Evolutionary conservation across 169 alveolate species (phyloP).

Genomic region (Miamiensis avidus): DNA sequence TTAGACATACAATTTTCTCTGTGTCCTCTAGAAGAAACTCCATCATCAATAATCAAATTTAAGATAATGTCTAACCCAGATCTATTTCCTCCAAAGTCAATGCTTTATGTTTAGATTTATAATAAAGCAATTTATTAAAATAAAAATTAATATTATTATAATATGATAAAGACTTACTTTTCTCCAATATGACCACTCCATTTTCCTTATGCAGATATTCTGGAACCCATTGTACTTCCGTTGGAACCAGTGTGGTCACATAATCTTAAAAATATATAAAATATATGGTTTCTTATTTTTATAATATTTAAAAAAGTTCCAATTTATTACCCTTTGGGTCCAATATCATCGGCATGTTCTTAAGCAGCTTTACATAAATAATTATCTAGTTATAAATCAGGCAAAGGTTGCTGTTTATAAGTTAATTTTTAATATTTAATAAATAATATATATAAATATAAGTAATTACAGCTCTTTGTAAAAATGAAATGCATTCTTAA

Average conservation of each 20-base stretch:
- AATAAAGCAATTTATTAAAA: too few relatives aligned
- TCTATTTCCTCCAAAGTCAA: constrained; percentile 57
- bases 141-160: too few relatives aligned
- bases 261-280: background rate
- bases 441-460: too few relatives aligned
- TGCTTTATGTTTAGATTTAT: background rate
- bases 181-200: constrained; percentile 80
- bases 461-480: background rate
- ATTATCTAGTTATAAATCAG: constrained; percentile 50
- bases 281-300: background rate
- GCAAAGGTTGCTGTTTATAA: constrained; percentile 27
- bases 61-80: constrained; percentile 50
- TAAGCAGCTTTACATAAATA: constrained; percentile 52
- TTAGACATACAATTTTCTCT: constrained; percentile 51
- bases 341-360: constrained; percentile 82
- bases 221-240: constrained; percentile 59
- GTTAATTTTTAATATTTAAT: too few relatives aligned
- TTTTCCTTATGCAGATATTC: constrained; percentile 72
- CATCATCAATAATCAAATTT: constrained; percentile 58
- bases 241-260: constrained; percentile 55
- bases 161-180: constrained; percentile 32
- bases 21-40: constrained; percentile 63
- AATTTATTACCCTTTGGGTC: constrained; percentile 59
- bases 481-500: constrained; percentile 46
- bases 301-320: background rate